phyloP scores from a whole-genome alignment of 495 filamentous ascomycete species.

The Evansstolkia leycettana region DNA sequence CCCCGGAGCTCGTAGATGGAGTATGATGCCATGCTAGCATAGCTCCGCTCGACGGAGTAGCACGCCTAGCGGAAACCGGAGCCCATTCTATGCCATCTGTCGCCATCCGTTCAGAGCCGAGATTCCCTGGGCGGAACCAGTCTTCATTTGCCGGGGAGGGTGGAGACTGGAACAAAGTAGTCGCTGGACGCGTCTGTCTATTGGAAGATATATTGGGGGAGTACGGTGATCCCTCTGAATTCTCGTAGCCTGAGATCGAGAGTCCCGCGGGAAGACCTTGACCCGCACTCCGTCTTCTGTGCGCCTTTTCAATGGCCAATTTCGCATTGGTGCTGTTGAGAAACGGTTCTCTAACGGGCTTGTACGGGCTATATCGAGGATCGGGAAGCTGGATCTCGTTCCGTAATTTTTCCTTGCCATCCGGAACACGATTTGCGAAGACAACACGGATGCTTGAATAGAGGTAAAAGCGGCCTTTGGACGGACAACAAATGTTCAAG shows the following conservation, averaged over 20 bases:
- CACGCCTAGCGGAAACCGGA: conserved; percentile 9
- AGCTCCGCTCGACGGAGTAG: background rate
- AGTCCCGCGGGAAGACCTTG: conserved; percentile 24
- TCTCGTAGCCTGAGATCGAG: background rate
- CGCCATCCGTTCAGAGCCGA: background rate
- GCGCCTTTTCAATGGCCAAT: conserved; percentile 41
- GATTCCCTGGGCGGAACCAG: background rate
- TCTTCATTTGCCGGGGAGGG: background rate
- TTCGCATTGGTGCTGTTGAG: conserved; percentile 17
- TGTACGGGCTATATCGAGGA: conserved; percentile 78
- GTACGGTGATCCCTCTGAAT: background rate
- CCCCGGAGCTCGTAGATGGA: no score
- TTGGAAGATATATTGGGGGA: no score
- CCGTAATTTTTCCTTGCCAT: conserved; percentile 85
- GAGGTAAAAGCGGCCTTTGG: conserved; percentile 73
- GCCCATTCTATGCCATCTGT: conserved; percentile 17
- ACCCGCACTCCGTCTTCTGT: conserved; percentile 43
- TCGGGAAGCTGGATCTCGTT: conserved; percentile 88
- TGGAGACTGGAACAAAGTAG: conserved; percentile 11
- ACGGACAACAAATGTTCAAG: conserved; percentile 83
- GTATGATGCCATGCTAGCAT: no score
- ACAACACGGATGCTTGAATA: conserved; percentile 90
- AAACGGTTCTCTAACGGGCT: conserved; percentile 41
- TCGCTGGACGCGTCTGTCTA: conserved; percentile 2
- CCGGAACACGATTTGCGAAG: conserved; percentile 94